Evolutionary conservation across 1,284 basidiomycete genomes (phyloP).

Genomic region (Leucoagaricus sp.): DNA sequence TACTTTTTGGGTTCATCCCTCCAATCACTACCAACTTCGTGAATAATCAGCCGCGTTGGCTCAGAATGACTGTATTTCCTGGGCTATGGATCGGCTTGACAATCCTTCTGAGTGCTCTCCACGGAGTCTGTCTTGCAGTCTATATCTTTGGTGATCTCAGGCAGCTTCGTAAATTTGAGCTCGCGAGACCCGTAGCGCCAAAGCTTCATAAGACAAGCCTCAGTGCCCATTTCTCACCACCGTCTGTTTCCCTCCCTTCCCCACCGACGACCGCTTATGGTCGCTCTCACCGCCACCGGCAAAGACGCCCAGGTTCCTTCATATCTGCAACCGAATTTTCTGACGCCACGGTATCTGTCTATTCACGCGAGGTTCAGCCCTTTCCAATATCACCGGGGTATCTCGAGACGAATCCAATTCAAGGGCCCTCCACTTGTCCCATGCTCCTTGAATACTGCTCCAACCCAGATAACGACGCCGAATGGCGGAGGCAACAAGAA

Average conservation of each 20-base stretch:
- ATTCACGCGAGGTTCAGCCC: conserved; percentile 1
- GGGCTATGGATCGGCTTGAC: conserved; percentile 72
- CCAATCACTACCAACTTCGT: conserved; percentile 54
- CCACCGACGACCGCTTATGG: not conserved
- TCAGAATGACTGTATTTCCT: conserved; percentile 61
- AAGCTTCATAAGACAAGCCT: conserved; percentile 22
- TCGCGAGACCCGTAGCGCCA: conserved; percentile 62
- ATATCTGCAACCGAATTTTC: conserved; percentile 5
- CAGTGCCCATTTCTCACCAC: not conserved
- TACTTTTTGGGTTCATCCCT: conserved; percentile 47
- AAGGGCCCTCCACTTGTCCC: conserved; percentile 12
- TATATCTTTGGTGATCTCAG: conserved; percentile 81
- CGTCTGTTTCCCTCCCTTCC: not conserved
- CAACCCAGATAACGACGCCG: conserved; percentile 11
- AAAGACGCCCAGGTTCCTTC: conserved; percentile 1
- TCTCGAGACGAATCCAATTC: conserved; percentile 6
- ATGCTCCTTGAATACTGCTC: conserved; percentile 6
- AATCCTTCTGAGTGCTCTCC: conserved; percentile 60
- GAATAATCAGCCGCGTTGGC: conserved; percentile 47
- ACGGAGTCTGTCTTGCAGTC: conserved; percentile 73
- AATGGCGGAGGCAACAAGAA: conserved; percentile 9
- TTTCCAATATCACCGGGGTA: not conserved
- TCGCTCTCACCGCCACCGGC: conserved; percentile 2
- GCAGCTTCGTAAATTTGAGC: conserved; percentile 76
- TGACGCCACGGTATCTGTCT: not conserved